These are phyloP conservation scores for Leccinum pachyderme DNA, from an alignment of 1,284 basidiomycete species.

Conservation along the genomic window DNA sequence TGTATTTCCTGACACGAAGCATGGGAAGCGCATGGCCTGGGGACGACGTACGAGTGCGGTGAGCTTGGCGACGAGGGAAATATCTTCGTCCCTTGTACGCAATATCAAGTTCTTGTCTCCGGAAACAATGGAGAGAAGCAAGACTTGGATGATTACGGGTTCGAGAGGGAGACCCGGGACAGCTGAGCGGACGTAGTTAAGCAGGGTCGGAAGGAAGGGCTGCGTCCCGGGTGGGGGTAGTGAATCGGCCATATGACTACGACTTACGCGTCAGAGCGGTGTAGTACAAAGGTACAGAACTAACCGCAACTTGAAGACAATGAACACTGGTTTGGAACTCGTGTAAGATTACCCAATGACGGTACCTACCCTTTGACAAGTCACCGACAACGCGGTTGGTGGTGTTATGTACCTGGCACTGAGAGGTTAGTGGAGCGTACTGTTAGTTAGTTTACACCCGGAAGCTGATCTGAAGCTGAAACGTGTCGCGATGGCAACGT, in stretches of 20 bases:
- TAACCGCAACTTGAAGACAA: neutral
- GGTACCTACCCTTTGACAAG: neutral
- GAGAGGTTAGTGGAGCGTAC: too few relatives aligned
- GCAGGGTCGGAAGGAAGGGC: constrained; percentile 51
- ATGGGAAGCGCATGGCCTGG: constrained; percentile 7
- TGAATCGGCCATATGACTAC: neutral
- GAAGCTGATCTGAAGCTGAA: neutral
- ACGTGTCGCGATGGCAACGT: neutral
- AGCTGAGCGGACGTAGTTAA: constrained; percentile 44
- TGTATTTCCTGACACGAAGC: neutral
- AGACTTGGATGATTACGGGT: constrained; percentile 59
- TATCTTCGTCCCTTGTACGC: constrained; percentile 59
- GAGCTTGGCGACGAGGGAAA: constrained; percentile 53
- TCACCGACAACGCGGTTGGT: neutral
- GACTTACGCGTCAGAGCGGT: neutral
- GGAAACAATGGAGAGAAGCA: constrained; percentile 62
- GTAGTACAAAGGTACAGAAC: neutral
- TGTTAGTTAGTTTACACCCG: too few relatives aligned
- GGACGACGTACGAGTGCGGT: constrained; percentile 50
- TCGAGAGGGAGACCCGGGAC: constrained; percentile 54
- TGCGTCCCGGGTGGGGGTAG: constrained; percentile 43
- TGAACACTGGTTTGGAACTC: constrained; percentile 22
- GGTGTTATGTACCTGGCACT: neutral
- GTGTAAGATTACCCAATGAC: neutral
- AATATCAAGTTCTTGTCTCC: constrained; percentile 61